Evolutionary conservation across 169 alveolate genomes (phyloP), one percentile per base, ranked within the genome.

Genomic region (Plasmodium vivax): DNA sequence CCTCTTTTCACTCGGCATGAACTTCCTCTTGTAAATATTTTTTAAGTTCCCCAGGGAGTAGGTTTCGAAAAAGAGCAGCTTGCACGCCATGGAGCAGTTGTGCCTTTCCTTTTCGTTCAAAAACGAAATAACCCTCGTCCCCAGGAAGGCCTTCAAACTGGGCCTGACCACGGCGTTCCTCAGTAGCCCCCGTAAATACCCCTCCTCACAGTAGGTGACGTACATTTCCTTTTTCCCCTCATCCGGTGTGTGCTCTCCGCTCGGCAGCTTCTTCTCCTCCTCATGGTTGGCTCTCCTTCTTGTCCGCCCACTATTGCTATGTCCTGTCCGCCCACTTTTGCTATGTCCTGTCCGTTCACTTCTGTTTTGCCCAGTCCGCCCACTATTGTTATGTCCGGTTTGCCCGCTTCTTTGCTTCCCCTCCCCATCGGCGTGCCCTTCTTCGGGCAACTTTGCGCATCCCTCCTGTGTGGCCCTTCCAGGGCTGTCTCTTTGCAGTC

Each of bases 101-200:
- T 75, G 32, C 68, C 93, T 85, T 85, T 85, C 93, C 71, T 75
- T 75, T 51, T 85, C 93, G 19, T 85, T 85, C n/a, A 85, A 58
- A 73, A 85, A 85, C 3, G 93, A 85, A 32, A 85, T 85, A 6
- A 85, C 73, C 43, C 62, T 85, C 27, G 81, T 85, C 38, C 93
- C 93, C 3, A 85, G 14, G 43, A 56, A 54, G 16, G 45, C 45
- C 14, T 75, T 34, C 54, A 85, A 23, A 36, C 85, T 51, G 3
- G 93, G 80, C 8, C 30, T 85, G 9, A 85, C 71, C 32, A 85
- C 27, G 6, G 93, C 85, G 38, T 34, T 85, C 41, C 75, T 85
- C 47, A 85, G 73, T 16, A 85, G 45, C 16, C 73, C 43, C 41
- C 93, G 51, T 45, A 85, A 45, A 74, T 85, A 85, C 0, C 93